Evolutionary conservation across 768 basidiomycete genomes (phyloP), one percentile per base, ranked within the genome.

Genomic region (Leccinum variicolor): DNA sequence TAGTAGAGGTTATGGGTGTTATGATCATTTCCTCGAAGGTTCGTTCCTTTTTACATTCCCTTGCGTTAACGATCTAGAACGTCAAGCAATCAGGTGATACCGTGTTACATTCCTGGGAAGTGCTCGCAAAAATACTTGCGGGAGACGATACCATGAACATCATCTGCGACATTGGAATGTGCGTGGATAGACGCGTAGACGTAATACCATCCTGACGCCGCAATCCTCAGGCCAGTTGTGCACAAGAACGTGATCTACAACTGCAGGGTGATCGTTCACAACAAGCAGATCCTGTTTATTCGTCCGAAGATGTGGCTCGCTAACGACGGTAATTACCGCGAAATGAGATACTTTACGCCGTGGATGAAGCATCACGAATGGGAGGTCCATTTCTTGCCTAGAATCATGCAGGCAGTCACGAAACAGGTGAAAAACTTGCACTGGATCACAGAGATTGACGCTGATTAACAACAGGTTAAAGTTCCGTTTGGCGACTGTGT

Each of bases 251-350:
- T 94, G 49, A 95, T 89, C 62, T 98, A 98, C 77, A 99, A 99
- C 69, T 97, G 94, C 71, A 88, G 97, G 19, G 80, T 98, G 34
- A 87, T 98, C 69, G 84, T 95, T 45, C 83, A 93, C 68, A 80
- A 94, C 74, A 80, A 84, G 55, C 83, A 92, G 75, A 94, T 99
- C 58, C 75, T 98, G 1, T 84, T 98, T 61, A 98, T 99, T 62
- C 86, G 97, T 23, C 97, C 97, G 0, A 99, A 98, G 77, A 95
- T 99, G 95, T 99, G 97, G 97, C 79, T 99, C 47, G 97, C 97
- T 1, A 98, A 98, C 68, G 94, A 97, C 66, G 97, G 97, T 4
- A 98, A 98, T 69, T 99, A 99, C 72, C 89, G 97, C 26, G 86
- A 88, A 70, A 76, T 89, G 66, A 76, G 90, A 14, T 92, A 93